Base-by-base conservation (phyloP, 1,284 basidiomycete genomes). In the Puccinia sorghi region DNA sequence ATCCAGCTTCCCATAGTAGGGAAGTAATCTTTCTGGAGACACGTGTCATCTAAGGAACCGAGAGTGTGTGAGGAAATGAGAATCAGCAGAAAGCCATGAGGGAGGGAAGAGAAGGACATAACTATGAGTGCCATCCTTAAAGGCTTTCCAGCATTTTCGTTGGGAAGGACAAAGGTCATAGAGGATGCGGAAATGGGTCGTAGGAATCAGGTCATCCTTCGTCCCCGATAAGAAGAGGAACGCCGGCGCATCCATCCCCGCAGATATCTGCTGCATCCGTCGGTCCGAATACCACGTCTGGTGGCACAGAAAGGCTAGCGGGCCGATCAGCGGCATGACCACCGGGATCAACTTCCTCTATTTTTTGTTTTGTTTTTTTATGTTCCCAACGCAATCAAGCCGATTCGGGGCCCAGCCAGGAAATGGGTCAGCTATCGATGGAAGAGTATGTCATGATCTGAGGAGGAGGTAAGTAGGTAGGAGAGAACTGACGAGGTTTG, bases 281-380 rank as follows among this genome's bases (percentile, higher is more conserved):
- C 27, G n/a, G 48, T 78, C 67, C 27, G 75, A 78, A n/a, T 54
- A 46, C 75, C 75, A 78, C 15, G 75, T 78, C 69, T 78, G 75
- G 59, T 78, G 75, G 59, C 75, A 78, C 17, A 78, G 56, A 52
- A 78, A 71, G 9, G 75, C 22, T 32, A 78, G 27, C 41, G 64
- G 75, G 7, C 54, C 67, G 22, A 78, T 70, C 37, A 78, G 39
- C 3, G 75, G 75, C 75, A 78, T 78, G 22, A 78, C 75, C 27
- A 59, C 32, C 41, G 76, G 76, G 46, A 78, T 71, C 52, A 78
- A 52, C 69, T 70, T 71, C 27, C 76, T 56, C 67, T 78, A 32
- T 20, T 8, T 20, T 20, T n/a, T 46, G 43, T 3, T 64, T 39
- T 43, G 27, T 11, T 15, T 43, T n/a, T 17, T 22, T 8, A 4